Percentiles rank a stretch among this genome's conserved stretches.
Evolutionary conservation across 2,329 filamentous ascomycete species (phyloP).

Genomic region (Rhynchosporium graminicola): DNA sequence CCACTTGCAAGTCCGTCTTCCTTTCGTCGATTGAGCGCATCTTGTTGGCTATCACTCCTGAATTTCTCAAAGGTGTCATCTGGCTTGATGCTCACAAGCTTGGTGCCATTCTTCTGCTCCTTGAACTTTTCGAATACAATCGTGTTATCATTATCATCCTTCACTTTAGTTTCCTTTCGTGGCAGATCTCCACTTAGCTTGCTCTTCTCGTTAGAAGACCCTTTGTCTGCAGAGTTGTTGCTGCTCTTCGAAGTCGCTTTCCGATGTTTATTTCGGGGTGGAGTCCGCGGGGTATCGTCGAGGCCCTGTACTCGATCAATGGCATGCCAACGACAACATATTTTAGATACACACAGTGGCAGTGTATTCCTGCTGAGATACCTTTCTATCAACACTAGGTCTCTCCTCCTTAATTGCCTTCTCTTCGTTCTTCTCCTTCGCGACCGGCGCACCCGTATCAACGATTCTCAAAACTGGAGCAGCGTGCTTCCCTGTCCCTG

Average conservation of each 20-base stretch:
- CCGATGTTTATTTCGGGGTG: constrained; percentile 33
- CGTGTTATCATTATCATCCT: constrained; percentile 20
- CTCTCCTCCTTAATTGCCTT: constrained; percentile 23
- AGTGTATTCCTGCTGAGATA: constrained; percentile 36
- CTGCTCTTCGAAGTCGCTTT: constrained; percentile 34
- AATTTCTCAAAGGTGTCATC: constrained; percentile 28
- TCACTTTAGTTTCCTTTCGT: constrained; percentile 17
- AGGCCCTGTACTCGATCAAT: constrained; percentile 32
- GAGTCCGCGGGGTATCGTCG: constrained; percentile 35
- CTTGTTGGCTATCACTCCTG: constrained; percentile 20
- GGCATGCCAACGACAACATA: background rate
- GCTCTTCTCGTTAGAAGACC: constrained; percentile 16
- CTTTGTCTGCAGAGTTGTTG: constrained; percentile 25
- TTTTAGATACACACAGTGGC: constrained; percentile 30
- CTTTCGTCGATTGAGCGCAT: constrained; percentile 26
- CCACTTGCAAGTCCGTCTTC: constrained; percentile 36
- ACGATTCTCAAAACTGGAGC: constrained; percentile 37
- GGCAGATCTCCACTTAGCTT: constrained; percentile 15
- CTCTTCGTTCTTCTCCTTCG: constrained; percentile 17
- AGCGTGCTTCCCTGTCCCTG: constrained; percentile 21
- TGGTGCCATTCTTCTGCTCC: constrained; percentile 30
- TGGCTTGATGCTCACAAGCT: constrained; percentile 36
- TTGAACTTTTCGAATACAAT: constrained; percentile 34
- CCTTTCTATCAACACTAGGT: constrained; percentile 30
- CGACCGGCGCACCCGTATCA: constrained; percentile 26